Percentiles rank a stretch among this genome's conserved stretches.
Conservation (phyloP, 768 basidiomycete species). For the Lanmaoa pseudosensibilis region DNA sequence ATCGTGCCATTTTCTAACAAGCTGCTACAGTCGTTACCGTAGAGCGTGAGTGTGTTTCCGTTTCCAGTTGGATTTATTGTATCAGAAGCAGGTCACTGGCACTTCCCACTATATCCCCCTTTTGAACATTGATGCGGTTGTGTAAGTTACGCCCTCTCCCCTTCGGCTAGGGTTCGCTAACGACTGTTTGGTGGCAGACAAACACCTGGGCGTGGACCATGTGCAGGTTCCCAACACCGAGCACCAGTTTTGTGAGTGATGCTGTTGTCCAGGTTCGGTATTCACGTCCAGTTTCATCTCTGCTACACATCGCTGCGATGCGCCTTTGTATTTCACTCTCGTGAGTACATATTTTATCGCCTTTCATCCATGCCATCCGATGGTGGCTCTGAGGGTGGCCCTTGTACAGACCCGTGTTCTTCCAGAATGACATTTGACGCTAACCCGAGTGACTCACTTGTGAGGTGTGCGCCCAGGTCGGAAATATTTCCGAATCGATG, state of each 20-base stretch:
- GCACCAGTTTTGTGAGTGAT: background rate
- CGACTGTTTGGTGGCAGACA: background rate
- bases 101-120: conserved; percentile 8
- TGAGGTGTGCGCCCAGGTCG: background rate
- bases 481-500: background rate
- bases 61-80: background rate
- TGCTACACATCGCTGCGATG: background rate
- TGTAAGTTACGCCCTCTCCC: background rate
- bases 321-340: background rate
- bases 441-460: background rate
- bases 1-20: background rate
- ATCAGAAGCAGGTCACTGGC: background rate
- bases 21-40: background rate
- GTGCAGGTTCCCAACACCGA: background rate
- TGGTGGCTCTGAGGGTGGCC: background rate
- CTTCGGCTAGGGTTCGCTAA: conserved; percentile 2
- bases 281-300: background rate
- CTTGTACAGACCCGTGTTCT: background rate
- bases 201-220: background rate
- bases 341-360: background rate
- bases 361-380: background rate
- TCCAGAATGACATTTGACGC: background rate
- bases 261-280: background rate
- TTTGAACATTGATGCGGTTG: background rate
- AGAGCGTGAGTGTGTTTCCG: background rate